phyloP scores from a whole-genome alignment of 108 stramenopile species.

The Asterionellopsis glacialis region DNA sequence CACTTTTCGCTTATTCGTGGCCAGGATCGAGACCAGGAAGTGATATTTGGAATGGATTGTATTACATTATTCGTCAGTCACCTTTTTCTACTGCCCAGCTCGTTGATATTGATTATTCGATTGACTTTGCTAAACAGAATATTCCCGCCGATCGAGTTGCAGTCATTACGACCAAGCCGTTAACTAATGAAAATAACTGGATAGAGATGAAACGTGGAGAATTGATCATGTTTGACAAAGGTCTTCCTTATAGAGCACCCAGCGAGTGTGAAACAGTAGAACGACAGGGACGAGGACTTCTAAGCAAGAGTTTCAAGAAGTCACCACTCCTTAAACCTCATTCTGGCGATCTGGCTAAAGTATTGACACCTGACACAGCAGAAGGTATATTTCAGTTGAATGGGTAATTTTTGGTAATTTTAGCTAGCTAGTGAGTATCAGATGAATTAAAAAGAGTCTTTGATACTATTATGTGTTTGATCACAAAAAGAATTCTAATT shows the following conservation, averaged over 20 bases:
- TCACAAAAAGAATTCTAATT: too few species aligned
- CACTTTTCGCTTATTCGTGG: conserved; percentile 70
- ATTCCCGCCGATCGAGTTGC: conserved; percentile 62
- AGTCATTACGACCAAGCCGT: conserved; percentile 77
- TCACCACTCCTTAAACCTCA: background rate
- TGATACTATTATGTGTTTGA: too few species aligned
- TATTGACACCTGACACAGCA: too few species aligned
- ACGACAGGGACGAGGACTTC: conserved; percentile 49
- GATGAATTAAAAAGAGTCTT: too few species aligned
- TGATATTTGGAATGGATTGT: conserved; percentile 78
- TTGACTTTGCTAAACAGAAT: conserved; percentile 55
- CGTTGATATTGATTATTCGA: conserved; percentile 47
- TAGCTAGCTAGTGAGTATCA: too few species aligned
- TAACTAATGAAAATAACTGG: conserved; percentile 73
- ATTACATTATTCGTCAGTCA: conserved; percentile 69
- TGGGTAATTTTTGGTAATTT: too few species aligned
- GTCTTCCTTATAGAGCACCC: conserved; percentile 39
- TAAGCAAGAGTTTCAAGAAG: background rate
- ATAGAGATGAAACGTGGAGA: conserved; percentile 61
- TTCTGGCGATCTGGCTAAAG: too few species aligned
- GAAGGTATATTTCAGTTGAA: too few species aligned
- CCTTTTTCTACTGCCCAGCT: conserved; percentile 35
- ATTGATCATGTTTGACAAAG: conserved; percentile 67
- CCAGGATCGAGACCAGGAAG: conserved; percentile 71
- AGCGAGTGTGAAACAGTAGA: conserved; percentile 46